Evolutionary conservation across 371 early-diverging fungal genomes (phyloP), one percentile per base, ranked within the genome.

Genomic region (Syncephalastrum racemosum): DNA sequence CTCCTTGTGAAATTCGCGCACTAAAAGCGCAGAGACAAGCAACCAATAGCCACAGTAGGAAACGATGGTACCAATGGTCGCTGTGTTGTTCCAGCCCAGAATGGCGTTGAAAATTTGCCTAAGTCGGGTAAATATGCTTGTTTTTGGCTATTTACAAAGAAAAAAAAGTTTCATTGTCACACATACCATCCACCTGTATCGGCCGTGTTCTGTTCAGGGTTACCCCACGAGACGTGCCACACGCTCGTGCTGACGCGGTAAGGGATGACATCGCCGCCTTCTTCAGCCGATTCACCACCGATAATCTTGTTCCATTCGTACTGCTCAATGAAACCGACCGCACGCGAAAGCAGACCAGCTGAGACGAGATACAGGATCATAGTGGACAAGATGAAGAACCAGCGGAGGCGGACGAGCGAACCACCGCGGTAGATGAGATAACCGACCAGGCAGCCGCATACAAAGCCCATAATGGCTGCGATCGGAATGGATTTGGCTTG

Each of bases 1-100:
- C 31, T 72, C 71, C 59, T 71, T 71, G 59, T 70, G 59, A 53
- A 74, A 71, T 40, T 79, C 39, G 53, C 63, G 78, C 16, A 84
- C 70, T 10, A 91, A 68, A 20, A 66, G 66, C 15, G 71, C 59
- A 40, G 69, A 55, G 39, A 92, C 58, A 23, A 64, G 70, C 6
- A 82, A 51, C 93, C 94, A 94, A 71, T 88, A 94, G 15, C 81
- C 63, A 58, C 83, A 82, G 79, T 94, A 94, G 8, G 80, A 82
- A 50, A 80, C 67, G 40, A 93, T 75, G 24, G 86, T 79, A 36
- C 84, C 88, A 56, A 79, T 56, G 2, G 90, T 88, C 12, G 91
- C 93, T 22, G 78, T 67, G 65, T 86, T 87, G 62, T 71, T 83
- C 91, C 92, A 92, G 13, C 93, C 91, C 42, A 91, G 66, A 20